Conservation (phyloP, 2,329 filamentous ascomycete species). For the Shiraia bambusicola region DNA sequence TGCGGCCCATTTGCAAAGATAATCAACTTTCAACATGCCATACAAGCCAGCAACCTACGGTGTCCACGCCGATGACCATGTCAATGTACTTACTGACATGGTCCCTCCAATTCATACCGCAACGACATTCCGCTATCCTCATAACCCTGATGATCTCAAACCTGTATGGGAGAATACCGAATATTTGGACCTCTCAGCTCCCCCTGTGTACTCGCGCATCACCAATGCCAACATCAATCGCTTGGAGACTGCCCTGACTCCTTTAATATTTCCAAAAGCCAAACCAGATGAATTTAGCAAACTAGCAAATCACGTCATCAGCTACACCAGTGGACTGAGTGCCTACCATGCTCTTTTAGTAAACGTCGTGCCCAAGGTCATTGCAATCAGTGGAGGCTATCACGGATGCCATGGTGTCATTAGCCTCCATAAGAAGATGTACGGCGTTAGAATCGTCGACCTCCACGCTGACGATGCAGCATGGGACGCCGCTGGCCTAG, state of each 20-base stretch:
- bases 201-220: constrained; percentile 74
- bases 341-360: constrained; percentile 87
- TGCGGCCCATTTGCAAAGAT: too few relatives aligned
- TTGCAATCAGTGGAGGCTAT: constrained; percentile 84
- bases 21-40: constrained; percentile 2
- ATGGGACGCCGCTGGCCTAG: constrained; percentile 65
- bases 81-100: constrained; percentile 74
- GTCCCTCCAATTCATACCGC: constrained; percentile 88
- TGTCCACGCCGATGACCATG: constrained; percentile 79
- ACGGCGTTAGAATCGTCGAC: constrained; percentile 69
- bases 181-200: constrained; percentile 29
- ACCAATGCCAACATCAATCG: constrained; percentile 77
- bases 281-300: constrained; percentile 15
- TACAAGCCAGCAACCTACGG: constrained; percentile 66
- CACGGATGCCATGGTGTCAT: constrained; percentile 93
- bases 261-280: constrained; percentile 62
- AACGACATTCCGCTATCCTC: constrained; percentile 83
- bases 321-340: constrained; percentile 81
- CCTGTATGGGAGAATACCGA: constrained; percentile 51
- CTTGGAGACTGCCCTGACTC: constrained; percentile 77
- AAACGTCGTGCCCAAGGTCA: constrained; percentile 76
- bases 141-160: constrained; percentile 66
- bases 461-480: constrained; percentile 57
- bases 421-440: constrained; percentile 70
- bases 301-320: constrained; percentile 58